phyloP scores from a whole-genome alignment of 1,284 basidiomycete species.

The Cronartium quercuum region DNA sequence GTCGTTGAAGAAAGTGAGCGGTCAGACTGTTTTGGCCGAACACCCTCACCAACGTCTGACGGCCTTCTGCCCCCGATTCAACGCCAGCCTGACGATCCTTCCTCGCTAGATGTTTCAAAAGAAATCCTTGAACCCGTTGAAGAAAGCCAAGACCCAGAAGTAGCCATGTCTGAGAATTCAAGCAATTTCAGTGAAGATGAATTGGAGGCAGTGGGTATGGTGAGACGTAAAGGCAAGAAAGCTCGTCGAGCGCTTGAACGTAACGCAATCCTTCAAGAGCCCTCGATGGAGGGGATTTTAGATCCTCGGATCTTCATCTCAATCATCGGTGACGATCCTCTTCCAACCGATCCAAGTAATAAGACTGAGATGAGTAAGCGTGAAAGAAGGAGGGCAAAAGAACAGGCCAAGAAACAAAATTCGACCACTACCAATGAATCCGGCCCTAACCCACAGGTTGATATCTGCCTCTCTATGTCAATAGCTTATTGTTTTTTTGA shows the following conservation, averaged over 20 bases:
- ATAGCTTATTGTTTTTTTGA: no score
- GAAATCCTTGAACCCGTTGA: neutral
- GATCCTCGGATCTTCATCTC: neutral
- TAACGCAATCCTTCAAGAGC: neutral
- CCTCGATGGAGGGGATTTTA: neutral
- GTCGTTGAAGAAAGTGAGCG: neutral
- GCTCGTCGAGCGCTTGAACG: neutral
- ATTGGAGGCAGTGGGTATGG: constrained; percentile 32
- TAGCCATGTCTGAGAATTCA: no score
- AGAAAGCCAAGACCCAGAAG: neutral
- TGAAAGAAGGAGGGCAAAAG: constrained; percentile 69
- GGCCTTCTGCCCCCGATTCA: no score
- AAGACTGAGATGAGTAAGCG: constrained; percentile 62
- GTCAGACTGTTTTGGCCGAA: constrained; percentile 40
- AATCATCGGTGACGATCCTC: neutral
- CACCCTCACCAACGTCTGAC: constrained; percentile 41
- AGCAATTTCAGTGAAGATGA: constrained; percentile 43
- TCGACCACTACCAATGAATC: constrained; percentile 48
- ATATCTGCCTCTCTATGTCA: no score
- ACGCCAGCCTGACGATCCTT: neutral
- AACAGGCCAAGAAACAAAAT: constrained; percentile 66
- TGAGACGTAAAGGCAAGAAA: constrained; percentile 8
- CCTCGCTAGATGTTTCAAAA: neutral
- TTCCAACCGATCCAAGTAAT: constrained; percentile 6
- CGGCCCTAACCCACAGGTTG: constrained; percentile 36